phyloP scores from a whole-genome alignment of 2,329 filamentous ascomycete species.

The Tolypocladium tundrense region DNA sequence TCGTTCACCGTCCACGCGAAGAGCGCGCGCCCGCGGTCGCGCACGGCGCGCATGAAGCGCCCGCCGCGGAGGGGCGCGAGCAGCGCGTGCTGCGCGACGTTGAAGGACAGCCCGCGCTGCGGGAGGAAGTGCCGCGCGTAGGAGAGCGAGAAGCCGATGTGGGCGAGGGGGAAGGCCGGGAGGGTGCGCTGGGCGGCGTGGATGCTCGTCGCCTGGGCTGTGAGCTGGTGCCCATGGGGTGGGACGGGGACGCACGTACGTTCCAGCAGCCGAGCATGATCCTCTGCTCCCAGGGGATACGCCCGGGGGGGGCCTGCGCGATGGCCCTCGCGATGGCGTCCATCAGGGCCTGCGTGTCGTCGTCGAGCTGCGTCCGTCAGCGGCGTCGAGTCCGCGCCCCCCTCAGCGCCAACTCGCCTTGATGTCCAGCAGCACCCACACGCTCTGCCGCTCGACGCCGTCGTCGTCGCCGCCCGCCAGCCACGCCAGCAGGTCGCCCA shows the following conservation, averaged over 20 bases:
- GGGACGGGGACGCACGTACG: constrained; percentile 26
- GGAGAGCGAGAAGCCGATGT: constrained; percentile 55
- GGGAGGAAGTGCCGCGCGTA: constrained; percentile 63
- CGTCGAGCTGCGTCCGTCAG: constrained; percentile 43
- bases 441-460: constrained; percentile 29
- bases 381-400: too few species aligned
- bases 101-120: constrained; percentile 62
- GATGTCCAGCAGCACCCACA: constrained; percentile 59
- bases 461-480: constrained; percentile 46
- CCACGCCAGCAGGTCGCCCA: constrained; percentile 65
- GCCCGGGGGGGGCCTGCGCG: constrained; percentile 31
- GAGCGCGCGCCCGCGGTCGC: constrained; percentile 40
- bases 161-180: constrained; percentile 52
- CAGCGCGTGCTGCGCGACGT: constrained; percentile 60
- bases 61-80: constrained; percentile 54
- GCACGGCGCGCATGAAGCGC: constrained; percentile 54
- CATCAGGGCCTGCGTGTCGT: constrained; percentile 62
- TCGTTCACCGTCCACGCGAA: constrained; percentile 85
- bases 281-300: constrained; percentile 57
- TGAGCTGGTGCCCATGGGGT: background rate
- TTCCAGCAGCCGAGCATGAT: constrained; percentile 79
- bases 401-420: constrained; percentile 44
- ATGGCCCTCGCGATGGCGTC: constrained; percentile 56
- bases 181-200: constrained; percentile 51
- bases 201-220: constrained; percentile 53